Evolutionary conservation across 192 early-diverging fungal species (phyloP), one percentile per base, ranked within the genome.

Genomic region (Powellomyces hirtus): DNA sequence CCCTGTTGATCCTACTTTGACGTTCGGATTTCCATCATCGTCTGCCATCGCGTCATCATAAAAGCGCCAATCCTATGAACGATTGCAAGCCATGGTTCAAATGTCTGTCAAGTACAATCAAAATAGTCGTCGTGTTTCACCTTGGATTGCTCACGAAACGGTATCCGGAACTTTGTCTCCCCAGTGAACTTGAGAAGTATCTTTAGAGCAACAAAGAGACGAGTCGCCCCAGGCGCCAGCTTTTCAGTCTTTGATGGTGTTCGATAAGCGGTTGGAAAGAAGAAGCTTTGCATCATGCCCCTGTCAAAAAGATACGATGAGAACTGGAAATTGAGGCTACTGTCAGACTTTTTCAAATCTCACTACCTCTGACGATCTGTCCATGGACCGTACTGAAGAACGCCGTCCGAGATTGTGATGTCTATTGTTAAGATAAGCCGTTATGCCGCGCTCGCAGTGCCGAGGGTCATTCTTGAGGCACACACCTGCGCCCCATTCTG

Each of bases 321-420:
- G 40, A 42, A 8, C 10, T 49, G 5, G 5, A 6, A 3, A 56
- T 31, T 56, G 24, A 22, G 5, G 16, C 53, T 3, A 16, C 53
- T 20, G 51, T 24, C 51, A 24, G n/a, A n/a, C n/a, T n/a, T 18
- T 42, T 4, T 8, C 1, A 26, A 36, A 1, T 60, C 34, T 24
- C 36, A 8, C 51, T 67, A 83, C 82, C 90, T 76, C 58, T 93
- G 91, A 26, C 89, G 79, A 71, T 91, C 88, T 13, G 89, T 81
- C 91, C 91, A 93, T 16, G 91, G 91, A 1, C 91, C 91, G 60
- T 93, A 93, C 38, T 87, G 80, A 0, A 92, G 57, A 5, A 80
- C 75, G 4, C 77, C 88, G 67, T 88, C 81, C 31, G 71, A 61
- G 38, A 88, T 64, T 33, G 73, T 71, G 22, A 93, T n/a, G 1